Base-by-base conservation (phyloP, 208 protist genomes). In the Vickermania spadyakhi region DNA sequence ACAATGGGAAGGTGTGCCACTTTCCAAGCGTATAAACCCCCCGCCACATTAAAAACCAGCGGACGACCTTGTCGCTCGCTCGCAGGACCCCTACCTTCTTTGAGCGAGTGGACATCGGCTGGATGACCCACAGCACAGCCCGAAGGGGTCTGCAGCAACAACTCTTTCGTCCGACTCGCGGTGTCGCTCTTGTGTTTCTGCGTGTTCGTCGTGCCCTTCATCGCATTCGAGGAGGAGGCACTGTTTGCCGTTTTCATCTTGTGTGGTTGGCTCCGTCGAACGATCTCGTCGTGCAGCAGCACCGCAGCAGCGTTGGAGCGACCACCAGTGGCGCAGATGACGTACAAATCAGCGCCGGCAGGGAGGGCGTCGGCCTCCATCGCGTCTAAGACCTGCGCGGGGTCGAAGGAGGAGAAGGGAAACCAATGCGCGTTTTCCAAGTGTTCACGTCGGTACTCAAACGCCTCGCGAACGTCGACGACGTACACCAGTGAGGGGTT, bases 361-460 rank as follows among this genome's bases (percentile, higher is more conserved):
- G 55, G 64, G 0, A 64, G 60, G 7, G 69, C 68, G 42, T 79
- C n/a, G 22, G 76, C 52, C 1, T 56, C 41, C 27, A 74, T 61
- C 2, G 68, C 31, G 14, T 65, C 50, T 49, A 77, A 72, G 22
- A 54, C 41, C 36, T 45, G 7, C 36, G 18, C 36, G 36, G 36
- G 36, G 36, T 45, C 36, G 11, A 45, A 18, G 18, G 36, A 45
- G 25, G 64, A 73, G 29, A 58, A 41, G 36, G 70, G 73, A 54
- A 64, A 74, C 21, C 71, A 59, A 26, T 67, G 31, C 21, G 77
- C 69, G 1, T 53, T 41, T 18, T 55, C 67, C 27, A 77, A 73
- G 68, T 79, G 77, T 58, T 79, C 73, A 41, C 70, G 66, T 22
- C 60, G 60, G 62, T 68, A 75, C 70, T 84, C 77, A 42, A 28